A percentile compares a stretch with the other conserved stretches of the same genome.
These are phyloP conservation scores for Camelina sativa DNA, from an alignment of 345 rosid species.

Conservation along the genomic window DNA sequence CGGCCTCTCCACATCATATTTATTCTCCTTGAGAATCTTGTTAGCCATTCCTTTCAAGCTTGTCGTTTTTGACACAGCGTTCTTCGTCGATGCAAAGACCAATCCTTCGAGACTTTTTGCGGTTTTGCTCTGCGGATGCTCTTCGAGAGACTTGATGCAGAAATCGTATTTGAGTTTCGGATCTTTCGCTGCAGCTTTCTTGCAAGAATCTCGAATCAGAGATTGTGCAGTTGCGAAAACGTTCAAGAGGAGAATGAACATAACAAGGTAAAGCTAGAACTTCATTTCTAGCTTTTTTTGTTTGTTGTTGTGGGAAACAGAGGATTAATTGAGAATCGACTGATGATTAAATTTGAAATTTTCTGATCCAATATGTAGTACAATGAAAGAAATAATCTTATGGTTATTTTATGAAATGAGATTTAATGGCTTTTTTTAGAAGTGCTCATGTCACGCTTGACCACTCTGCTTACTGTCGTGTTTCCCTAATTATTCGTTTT, in stretches of 20 bases:
- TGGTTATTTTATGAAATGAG: background rate
- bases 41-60: conserved; percentile 30
- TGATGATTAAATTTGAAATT: background rate
- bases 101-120: conserved; percentile 38
- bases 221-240: conserved; percentile 21
- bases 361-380: conserved; percentile 5
- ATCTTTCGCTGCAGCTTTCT: conserved; percentile 42
- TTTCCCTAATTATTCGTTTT: background rate
- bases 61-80: conserved; percentile 38
- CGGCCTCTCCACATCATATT: conserved; percentile 22
- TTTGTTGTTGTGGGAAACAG: background rate
- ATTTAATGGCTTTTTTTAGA: background rate
- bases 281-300: background rate
- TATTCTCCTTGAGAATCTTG: conserved; percentile 24
- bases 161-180: conserved; percentile 39
- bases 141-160: conserved; percentile 43
- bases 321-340: background rate
- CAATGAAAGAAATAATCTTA: background rate
- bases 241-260: conserved; percentile 15
- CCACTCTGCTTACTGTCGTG: background rate
- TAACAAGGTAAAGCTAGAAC: conserved; percentile 14
- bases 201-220: conserved; percentile 42
- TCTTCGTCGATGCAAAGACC: conserved; percentile 30
- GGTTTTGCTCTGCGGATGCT: conserved; percentile 37
- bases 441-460: conserved; percentile 1